Conservation (phyloP, 164 flowering plant genomes). For the Umbilicus rupestris region DNA sequence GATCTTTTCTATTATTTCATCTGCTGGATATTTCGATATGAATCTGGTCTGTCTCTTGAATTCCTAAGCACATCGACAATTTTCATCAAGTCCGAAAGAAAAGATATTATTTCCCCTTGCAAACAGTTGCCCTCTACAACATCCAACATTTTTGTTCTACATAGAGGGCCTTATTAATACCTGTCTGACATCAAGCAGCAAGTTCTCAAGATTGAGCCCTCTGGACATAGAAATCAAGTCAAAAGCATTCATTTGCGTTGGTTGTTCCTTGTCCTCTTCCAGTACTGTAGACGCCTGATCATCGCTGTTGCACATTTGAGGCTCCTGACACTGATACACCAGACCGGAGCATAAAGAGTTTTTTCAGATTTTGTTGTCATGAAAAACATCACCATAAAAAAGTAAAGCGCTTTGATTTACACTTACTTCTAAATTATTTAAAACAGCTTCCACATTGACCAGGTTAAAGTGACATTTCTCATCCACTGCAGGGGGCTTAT, state of each 20-base stretch:
- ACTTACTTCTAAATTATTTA: constrained; percentile 78
- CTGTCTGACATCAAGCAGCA: constrained; percentile 69
- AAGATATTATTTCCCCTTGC: not conserved
- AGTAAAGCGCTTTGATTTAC: not conserved
- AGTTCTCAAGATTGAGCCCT: constrained; percentile 83
- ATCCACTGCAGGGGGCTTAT: constrained; percentile 57
- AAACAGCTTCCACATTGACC: constrained; percentile 92
- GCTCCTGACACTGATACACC: not conserved
- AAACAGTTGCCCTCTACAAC: not conserved
- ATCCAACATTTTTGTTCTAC: not conserved
- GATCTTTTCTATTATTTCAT: constrained; percentile 72
- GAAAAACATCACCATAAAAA: not conserved
- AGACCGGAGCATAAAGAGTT: not conserved
- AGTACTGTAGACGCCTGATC: constrained; percentile 67
- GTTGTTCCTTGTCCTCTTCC: constrained; percentile 71
- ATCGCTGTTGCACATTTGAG: not conserved
- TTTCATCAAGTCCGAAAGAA: not conserved
- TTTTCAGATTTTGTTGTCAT: not conserved
- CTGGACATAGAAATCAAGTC: constrained; percentile 90
- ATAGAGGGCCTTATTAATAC: constrained; percentile 13
- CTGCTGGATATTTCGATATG: constrained; percentile 74
- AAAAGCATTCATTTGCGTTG: constrained; percentile 91
- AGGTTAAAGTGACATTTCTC: constrained; percentile 57
- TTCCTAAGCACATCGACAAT: constrained; percentile 27
- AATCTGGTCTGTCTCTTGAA: constrained; percentile 91